Base-by-base conservation (phyloP, 495 filamentous ascomycete species). In the Glarea lozoyensis region DNA sequence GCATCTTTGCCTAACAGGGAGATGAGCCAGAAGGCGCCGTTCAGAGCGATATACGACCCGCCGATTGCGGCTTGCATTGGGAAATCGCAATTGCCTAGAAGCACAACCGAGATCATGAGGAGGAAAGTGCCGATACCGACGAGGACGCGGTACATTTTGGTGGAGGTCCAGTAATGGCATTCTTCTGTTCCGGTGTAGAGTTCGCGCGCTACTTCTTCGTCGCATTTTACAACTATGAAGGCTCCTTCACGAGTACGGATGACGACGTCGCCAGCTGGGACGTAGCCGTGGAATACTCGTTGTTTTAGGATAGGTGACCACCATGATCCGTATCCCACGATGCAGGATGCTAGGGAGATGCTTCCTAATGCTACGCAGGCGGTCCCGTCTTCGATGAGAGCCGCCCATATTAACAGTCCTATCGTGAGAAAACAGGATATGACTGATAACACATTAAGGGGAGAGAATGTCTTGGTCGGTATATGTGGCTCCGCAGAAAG, bases 121-220 rank as follows among this genome's bases (percentile, higher is more conserved):
- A 79, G 53, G 22, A 79, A 64, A 27, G 76, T 81, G 19, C 73
- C 76, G 17, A 70, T 24, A 1, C 64, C 78, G 54, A 80, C 73
- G 9, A 78, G 67, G 12, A 60, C 41, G n/a, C 70, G 62, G 16
- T 53, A 51, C 1, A 41, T 49, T 1, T 64, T 64, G 10, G 55
- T 54, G 17, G 47, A 42, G 6, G 76, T 65, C 23, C 63, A 60
- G 42, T 78, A 73, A 15, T 65, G 53, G 59, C 75, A 78, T 46
- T 68, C 60, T 46, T 81, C 75, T 0, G 73, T 75, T 22, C 75
- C 75, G 10, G 60, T 66, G 54, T 84, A 84, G 1, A 85, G 66
- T 58, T 82, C 76, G 16, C 79, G 66, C 7, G 78, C 72, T 6
- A 83, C 68, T 9, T 78, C 69, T 58, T 85, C 81, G 10, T 65